Conservation (phyloP, 192 early-diverging fungal species). For the Gaertneriomyces sp. region DNA sequence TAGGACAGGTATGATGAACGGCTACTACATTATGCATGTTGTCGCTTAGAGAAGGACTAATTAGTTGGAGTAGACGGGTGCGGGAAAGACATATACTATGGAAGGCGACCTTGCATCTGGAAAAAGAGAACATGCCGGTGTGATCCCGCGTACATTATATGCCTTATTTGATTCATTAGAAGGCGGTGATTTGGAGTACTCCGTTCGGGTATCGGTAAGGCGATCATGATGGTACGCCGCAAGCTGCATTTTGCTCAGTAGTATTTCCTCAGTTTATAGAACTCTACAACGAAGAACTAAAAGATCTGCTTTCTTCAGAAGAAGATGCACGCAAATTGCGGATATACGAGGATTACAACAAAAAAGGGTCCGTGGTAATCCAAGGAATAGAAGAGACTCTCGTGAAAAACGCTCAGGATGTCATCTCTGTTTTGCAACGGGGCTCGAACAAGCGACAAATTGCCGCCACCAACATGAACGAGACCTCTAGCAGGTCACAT, state of each 20-base stretch:
- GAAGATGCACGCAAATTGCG: conserved; percentile 55
- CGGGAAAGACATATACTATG: conserved; percentile 97
- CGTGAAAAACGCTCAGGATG: conserved; percentile 70
- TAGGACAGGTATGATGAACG: conserved; percentile 10
- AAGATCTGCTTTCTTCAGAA: conserved; percentile 74
- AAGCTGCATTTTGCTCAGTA: neutral
- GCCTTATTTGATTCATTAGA: conserved; percentile 75
- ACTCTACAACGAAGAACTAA: conserved; percentile 92
- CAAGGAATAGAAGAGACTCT: conserved; percentile 79
- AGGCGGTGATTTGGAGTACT: conserved; percentile 64
- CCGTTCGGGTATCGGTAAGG: conserved; percentile 72
- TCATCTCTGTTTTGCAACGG: conserved; percentile 65
- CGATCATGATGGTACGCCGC: neutral
- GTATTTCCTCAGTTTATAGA: conserved; percentile 62
- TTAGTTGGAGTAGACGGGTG: conserved; percentile 68
- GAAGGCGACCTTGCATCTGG: conserved; percentile 73
- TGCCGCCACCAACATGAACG: conserved; percentile 86
- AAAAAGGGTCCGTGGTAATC: conserved; percentile 69
- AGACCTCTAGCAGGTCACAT: conserved; percentile 88
- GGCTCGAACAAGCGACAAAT: conserved; percentile 72
- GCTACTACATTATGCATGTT: too few species aligned
- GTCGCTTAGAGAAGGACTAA: too few species aligned
- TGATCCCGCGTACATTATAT: conserved; percentile 85
- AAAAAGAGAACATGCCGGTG: conserved; percentile 64
- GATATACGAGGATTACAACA: conserved; percentile 68